Evolutionary conservation across 345 rosid species (phyloP).

Genomic region (Salix dunnii): DNA sequence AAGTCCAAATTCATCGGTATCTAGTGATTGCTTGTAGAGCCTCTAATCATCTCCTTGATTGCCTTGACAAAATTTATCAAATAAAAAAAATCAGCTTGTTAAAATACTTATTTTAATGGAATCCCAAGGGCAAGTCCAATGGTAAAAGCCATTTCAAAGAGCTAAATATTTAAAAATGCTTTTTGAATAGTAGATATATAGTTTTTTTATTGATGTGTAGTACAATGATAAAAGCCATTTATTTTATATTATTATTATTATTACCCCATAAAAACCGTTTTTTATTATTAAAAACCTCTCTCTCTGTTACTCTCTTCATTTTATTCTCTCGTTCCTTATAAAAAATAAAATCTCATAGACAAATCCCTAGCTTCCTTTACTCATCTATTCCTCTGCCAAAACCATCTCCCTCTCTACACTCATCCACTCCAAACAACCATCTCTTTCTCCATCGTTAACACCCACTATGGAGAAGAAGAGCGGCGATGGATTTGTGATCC

Average conservation of each 20-base stretch:
- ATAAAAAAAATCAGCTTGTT: too few species aligned
- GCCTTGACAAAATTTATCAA: too few species aligned
- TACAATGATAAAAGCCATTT: too few species aligned
- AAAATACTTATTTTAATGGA: too few species aligned
- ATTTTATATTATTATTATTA: too few species aligned
- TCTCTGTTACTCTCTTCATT: slow-evolving; percentile 12
- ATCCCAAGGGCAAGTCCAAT: too few species aligned
- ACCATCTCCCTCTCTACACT: slow-evolving; percentile 22
- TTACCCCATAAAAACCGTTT: too few species aligned
- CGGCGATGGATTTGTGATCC: slow-evolving; percentile 29
- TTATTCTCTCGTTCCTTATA: not conserved
- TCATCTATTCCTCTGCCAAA: slow-evolving; percentile 35
- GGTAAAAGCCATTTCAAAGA: too few species aligned
- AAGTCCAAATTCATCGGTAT: not conserved
- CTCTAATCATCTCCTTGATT: not conserved
- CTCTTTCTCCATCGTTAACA: slow-evolving; percentile 23
- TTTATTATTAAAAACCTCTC: not conserved
- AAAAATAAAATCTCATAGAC: slow-evolving; percentile 49
- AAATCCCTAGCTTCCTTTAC: slow-evolving; percentile 72
- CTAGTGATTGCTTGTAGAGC: not conserved
- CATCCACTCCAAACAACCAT: slow-evolving; percentile 17
- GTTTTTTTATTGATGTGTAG: too few species aligned
- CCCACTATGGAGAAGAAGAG: not conserved
- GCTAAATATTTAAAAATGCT: too few species aligned
- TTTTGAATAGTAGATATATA: too few species aligned